These are phyloP conservation scores for Prunus yedoensis DNA, from an alignment of 331 rosid genomes.

Conservation along the genomic window DNA sequence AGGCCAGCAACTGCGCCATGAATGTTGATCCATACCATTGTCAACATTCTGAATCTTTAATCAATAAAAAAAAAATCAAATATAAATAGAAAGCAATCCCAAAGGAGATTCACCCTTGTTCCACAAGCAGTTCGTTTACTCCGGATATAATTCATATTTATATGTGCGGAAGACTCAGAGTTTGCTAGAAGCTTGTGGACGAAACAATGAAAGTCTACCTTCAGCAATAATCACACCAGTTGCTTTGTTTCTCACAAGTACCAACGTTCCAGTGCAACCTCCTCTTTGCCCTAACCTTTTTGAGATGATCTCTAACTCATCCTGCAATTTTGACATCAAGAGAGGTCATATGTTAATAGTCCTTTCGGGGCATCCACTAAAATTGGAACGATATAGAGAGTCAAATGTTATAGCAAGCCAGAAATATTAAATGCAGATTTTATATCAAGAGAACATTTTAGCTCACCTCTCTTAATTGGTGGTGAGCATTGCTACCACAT, in stretches of 20 bases:
- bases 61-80: no score
- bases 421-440: neutral
- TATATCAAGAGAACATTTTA: no score
- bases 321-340: constrained; percentile 46
- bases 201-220: constrained; percentile 84
- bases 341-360: neutral
- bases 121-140: neutral
- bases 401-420: neutral
- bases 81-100: neutral
- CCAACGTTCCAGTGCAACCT: constrained; percentile 65
- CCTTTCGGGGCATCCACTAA: neutral
- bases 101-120: neutral
- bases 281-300: constrained; percentile 66
- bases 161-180: constrained; percentile 20
- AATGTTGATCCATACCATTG: no score
- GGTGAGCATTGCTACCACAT: no score
- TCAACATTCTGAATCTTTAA: no score
- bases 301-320: constrained; percentile 78
- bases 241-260: constrained; percentile 62
- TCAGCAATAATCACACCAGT: constrained; percentile 87
- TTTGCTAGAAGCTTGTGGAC: constrained; percentile 49
- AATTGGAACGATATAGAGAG: neutral
- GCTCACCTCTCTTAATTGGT: no score
- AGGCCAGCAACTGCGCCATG: no score
- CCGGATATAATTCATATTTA: neutral